phyloP scores from a whole-genome alignment of 768 basidiomycete genomes.

The Mycena belliarum region DNA sequence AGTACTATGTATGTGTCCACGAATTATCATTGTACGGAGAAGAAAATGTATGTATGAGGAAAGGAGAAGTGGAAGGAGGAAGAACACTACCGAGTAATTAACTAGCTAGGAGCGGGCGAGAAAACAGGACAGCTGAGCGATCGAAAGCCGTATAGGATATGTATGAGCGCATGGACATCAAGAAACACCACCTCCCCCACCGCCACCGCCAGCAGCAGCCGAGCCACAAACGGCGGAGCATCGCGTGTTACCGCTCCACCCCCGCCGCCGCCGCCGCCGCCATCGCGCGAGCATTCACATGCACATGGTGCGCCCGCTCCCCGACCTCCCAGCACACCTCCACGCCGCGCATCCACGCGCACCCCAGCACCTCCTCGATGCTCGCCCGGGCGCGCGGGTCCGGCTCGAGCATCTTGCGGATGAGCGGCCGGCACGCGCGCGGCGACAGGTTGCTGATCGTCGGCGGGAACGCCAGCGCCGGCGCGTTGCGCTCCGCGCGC shows the following conservation, averaged over 20 bases:
- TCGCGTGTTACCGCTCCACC: conserved; percentile 20
- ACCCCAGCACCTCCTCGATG: conserved; percentile 79
- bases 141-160: background rate
- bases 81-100: too few species aligned
- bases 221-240: background rate
- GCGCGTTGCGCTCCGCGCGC: conserved; percentile 15
- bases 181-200: background rate
- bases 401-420: conserved; percentile 95
- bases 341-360: conserved; percentile 79
- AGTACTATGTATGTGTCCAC: too few species aligned
- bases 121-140: background rate
- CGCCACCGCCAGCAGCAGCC: background rate
- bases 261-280: conserved; percentile 45
- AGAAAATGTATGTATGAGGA: too few species aligned
- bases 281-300: conserved; percentile 65
- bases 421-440: conserved; percentile 75
- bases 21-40: too few species aligned
- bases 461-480: conserved; percentile 35
- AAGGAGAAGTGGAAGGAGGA: too few species aligned
- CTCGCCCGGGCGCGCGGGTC: conserved; percentile 74
- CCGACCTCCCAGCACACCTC: conserved; percentile 75
- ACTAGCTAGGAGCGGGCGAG: too few species aligned
- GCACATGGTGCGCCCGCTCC: conserved; percentile 66
- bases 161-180: background rate
- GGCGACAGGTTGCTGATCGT: conserved; percentile 91